Conservation (phyloP, 2,329 filamentous ascomycete genomes). For the Fusarium armeniacum region DNA sequence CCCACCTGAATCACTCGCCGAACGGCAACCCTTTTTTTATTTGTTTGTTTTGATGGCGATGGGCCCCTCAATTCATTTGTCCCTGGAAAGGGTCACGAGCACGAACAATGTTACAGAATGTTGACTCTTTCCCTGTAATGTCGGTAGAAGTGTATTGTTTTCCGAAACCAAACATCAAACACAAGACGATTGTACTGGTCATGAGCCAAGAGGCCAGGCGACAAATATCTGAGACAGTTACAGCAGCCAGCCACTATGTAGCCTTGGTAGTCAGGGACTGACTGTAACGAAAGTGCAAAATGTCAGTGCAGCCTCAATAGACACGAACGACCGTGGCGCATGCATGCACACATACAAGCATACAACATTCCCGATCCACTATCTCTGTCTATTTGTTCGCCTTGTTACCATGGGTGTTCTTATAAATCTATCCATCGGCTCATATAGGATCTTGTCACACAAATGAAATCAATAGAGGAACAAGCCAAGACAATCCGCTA, state of each 20-base stretch:
- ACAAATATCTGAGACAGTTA: conserved; percentile 29
- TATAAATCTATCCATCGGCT: conserved; percentile 22
- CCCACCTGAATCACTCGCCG: conserved; percentile 42
- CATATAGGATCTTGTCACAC: conserved; percentile 9
- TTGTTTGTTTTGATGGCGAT: conserved; percentile 21
- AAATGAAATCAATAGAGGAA: conserved; percentile 19
- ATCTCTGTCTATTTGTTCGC: conserved; percentile 21
- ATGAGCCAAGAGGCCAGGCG: conserved; percentile 32
- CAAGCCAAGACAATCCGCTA: conserved; percentile 13
- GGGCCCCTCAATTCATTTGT: conserved; percentile 8
- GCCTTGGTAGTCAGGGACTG: neutral
- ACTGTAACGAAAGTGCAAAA: conserved; percentile 11
- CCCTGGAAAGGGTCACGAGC: conserved; percentile 11
- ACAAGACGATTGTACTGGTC: conserved; percentile 9
- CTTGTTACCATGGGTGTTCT: conserved; percentile 10
- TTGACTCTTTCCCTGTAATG: conserved; percentile 13
- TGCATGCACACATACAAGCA: conserved; percentile 15
- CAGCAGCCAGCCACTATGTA: conserved; percentile 7
- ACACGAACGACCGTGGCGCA: conserved; percentile 38
- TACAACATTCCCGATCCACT: conserved; percentile 1
- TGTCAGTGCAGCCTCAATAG: conserved; percentile 34
- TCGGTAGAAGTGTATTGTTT: conserved; percentile 6
- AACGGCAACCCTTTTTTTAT: conserved; percentile 23
- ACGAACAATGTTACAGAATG: conserved; percentile 29
- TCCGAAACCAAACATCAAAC: conserved; percentile 29